Percentiles rank a stretch among this genome's conserved stretches.
Conservation (phyloP, 2,329 filamentous ascomycete species). For the Trichoderma brevicompactum region DNA sequence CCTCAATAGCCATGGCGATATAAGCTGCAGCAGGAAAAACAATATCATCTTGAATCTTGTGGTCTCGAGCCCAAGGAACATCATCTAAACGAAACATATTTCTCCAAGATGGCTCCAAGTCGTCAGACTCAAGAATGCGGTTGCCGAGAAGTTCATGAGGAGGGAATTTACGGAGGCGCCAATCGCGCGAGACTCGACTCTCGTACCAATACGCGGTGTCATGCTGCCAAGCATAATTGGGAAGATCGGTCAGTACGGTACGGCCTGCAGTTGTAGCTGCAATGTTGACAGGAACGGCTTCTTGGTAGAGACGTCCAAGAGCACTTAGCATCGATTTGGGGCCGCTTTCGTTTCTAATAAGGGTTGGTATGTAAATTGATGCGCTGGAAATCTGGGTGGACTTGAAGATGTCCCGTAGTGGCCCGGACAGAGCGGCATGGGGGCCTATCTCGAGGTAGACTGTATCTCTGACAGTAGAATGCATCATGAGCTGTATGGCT, state of each 20-base stretch:
- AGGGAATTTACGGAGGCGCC: slow-evolving; percentile 31
- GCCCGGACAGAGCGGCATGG: slow-evolving; percentile 35
- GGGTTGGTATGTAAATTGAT: slow-evolving; percentile 31
- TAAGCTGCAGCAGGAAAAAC: slow-evolving; percentile 52
- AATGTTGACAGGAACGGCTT: slow-evolving; percentile 30
- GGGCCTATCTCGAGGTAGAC: slow-evolving; percentile 37
- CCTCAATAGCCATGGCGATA: slow-evolving; percentile 50
- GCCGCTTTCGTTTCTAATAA: slow-evolving; percentile 30
- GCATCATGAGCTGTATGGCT: slow-evolving; percentile 28
- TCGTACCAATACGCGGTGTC: slow-evolving; percentile 34
- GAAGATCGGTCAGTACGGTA: slow-evolving; percentile 43
- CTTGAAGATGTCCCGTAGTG: slow-evolving; percentile 35
- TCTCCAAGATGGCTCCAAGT: slow-evolving; percentile 45
- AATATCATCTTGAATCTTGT: slow-evolving; percentile 46
- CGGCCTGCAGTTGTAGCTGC: slow-evolving; percentile 1
- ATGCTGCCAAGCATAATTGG: slow-evolving; percentile 38
- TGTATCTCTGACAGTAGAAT: slow-evolving; percentile 9
- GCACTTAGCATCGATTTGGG: slow-evolving; percentile 29
- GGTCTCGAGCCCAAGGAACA: slow-evolving; percentile 51
- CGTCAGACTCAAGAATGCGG: slow-evolving; percentile 38
- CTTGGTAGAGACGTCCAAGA: slow-evolving; percentile 32
- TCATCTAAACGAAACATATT: slow-evolving; percentile 46
- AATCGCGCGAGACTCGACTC: slow-evolving; percentile 35
- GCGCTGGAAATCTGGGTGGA: slow-evolving; percentile 1
- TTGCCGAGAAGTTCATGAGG: slow-evolving; percentile 41